phyloP scores from a whole-genome alignment of 2,329 filamentous ascomycete genomes.

The Ascochyta rabiei region DNA sequence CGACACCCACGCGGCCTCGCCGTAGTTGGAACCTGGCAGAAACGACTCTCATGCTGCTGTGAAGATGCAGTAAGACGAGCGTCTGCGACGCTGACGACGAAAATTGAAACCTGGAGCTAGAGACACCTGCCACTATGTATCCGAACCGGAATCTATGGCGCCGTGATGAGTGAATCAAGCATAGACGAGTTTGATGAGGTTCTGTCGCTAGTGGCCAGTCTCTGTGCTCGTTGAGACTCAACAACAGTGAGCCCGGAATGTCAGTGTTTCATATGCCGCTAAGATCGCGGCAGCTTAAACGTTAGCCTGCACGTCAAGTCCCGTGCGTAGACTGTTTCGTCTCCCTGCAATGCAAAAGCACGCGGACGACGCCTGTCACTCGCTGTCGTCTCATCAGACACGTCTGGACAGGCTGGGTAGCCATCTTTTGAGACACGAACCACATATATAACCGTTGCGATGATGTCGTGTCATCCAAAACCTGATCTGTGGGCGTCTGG shows the following conservation, averaged over 20 bases:
- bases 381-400: background rate
- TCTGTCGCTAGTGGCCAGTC: background rate
- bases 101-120: background rate
- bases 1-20: constrained; percentile 23
- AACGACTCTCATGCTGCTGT: constrained; percentile 11
- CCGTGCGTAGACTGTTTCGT: constrained; percentile 24
- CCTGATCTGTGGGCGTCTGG: background rate
- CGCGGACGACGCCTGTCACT: background rate
- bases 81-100: background rate
- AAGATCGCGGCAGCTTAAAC: constrained; percentile 23
- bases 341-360: background rate
- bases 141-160: constrained; percentile 6
- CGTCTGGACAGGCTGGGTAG: background rate
- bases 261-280: constrained; percentile 31
- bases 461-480: background rate
- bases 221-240: background rate
- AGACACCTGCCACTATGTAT: background rate
- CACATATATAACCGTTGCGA: background rate
- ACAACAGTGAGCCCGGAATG: constrained; percentile 11
- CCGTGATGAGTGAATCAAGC: constrained; percentile 7
- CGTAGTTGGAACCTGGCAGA: constrained; percentile 28
- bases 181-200: background rate
- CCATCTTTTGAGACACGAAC: background rate
- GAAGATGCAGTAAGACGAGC: background rate
- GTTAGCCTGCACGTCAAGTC: constrained; percentile 25